phyloP scores from a whole-genome alignment of 495 filamentous ascomycete species.

The Clavariopsis aquatica region DNA sequence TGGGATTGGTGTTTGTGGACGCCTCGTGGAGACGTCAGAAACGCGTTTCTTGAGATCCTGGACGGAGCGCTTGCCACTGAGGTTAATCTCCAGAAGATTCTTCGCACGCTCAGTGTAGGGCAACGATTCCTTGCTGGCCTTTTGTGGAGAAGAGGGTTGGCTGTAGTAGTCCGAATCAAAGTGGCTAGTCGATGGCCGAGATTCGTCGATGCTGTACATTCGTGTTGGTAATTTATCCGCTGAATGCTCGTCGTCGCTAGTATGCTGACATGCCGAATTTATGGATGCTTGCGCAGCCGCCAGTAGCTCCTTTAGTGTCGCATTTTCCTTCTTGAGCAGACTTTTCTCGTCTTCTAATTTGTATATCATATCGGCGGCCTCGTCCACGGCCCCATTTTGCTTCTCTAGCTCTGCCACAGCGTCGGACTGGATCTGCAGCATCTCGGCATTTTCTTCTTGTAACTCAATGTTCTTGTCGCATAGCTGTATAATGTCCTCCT shows the following conservation, averaged over 20 bases:
- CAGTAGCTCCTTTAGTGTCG: constrained; percentile 3
- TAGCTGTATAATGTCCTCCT: constrained; percentile 41
- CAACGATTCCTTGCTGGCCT: constrained; percentile 19
- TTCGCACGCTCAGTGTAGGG: constrained; percentile 17
- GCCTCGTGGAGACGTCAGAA: constrained; percentile 26
- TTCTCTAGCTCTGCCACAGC: constrained; percentile 70
- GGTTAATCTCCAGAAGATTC: constrained; percentile 16
- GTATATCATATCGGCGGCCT: constrained; percentile 80
- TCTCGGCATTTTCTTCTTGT: constrained; percentile 38
- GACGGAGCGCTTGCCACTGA: constrained; percentile 8
- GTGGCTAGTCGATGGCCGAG: constrained; percentile 29
- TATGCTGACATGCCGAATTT: not conserved
- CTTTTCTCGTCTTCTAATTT: constrained; percentile 59
- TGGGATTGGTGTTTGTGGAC: constrained; percentile 6
- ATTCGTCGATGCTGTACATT: constrained; percentile 32
- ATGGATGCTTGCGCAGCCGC: not conserved
- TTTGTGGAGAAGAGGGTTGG: constrained; percentile 32
- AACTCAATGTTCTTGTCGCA: constrained; percentile 39
- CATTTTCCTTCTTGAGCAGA: constrained; percentile 14
- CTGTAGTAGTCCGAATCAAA: constrained; percentile 38
- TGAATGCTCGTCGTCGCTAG: not conserved
- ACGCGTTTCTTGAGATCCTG: constrained; percentile 29
- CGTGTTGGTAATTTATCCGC: constrained; percentile 9
- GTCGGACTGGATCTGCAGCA: constrained; percentile 62
- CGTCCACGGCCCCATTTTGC: constrained; percentile 73